phyloP scores from a whole-genome alignment of 2,329 filamentous ascomycete species.

The Ambrosiella xylebori region DNA sequence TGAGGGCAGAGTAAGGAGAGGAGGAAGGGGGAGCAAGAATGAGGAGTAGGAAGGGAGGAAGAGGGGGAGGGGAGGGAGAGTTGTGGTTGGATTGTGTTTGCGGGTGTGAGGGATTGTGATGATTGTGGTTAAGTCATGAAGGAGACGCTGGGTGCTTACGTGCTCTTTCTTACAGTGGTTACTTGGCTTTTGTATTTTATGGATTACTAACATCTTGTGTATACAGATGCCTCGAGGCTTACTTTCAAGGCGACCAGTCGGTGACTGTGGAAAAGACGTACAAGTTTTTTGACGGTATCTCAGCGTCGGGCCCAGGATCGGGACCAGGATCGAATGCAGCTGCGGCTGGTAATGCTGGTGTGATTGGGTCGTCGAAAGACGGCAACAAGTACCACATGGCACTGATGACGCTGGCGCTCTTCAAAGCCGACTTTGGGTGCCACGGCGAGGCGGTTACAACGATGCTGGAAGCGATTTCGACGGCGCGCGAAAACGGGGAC shows the following conservation, averaged over 20 bases:
- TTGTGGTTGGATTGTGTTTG: too few relatives aligned
- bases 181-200: too few relatives aligned
- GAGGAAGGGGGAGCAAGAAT: background rate
- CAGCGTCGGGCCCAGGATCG: background rate
- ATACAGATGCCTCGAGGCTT: slow-evolving; percentile 68
- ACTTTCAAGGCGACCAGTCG: slow-evolving; percentile 78
- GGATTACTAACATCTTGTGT: background rate
- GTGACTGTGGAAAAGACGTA: slow-evolving; percentile 83
- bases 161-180: too few relatives aligned
- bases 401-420: slow-evolving; percentile 75
- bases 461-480: slow-evolving; percentile 88
- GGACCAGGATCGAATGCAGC: too few relatives aligned
- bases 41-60: background rate
- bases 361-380: slow-evolving; percentile 52
- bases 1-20: background rate
- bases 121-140: too few relatives aligned
- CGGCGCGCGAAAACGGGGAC: slow-evolving; percentile 86
- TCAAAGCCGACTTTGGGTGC: slow-evolving; percentile 91
- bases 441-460: slow-evolving; percentile 77
- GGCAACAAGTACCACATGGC: slow-evolving; percentile 88
- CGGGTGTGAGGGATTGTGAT: too few relatives aligned
- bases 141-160: too few relatives aligned
- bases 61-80: background rate
- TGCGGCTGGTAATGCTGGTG: too few relatives aligned
- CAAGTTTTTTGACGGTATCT: slow-evolving; percentile 92